Conservation (phyloP, 805 yeast species). For the Schwanniomyces vanrijiae region DNA sequence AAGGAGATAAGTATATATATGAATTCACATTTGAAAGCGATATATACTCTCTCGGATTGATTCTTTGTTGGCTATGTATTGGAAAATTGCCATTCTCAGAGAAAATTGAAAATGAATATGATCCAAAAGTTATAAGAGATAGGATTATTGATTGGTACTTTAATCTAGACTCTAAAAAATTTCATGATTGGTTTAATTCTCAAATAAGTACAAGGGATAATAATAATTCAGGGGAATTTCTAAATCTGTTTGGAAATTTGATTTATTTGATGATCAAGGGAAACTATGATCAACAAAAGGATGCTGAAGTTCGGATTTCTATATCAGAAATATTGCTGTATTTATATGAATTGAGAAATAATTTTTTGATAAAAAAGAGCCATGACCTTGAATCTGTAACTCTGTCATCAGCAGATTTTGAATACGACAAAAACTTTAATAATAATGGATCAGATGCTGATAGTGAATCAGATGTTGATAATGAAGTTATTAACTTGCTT, state of each 20-base stretch:
- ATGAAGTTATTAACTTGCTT: background rate
- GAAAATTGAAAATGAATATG: slow-evolving; percentile 15
- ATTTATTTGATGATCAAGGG: slow-evolving; percentile 35
- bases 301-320: slow-evolving; percentile 4
- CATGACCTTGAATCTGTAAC: background rate
- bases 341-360: slow-evolving; percentile 22
- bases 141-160: slow-evolving; percentile 33
- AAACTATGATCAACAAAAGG: slow-evolving; percentile 6
- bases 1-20: slow-evolving; percentile 34
- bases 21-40: slow-evolving; percentile 76
- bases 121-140: slow-evolving; percentile 28
- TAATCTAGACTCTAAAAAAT: slow-evolving; percentile 14
- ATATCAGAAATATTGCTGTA: slow-evolving; percentile 17
- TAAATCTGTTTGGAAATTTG: slow-evolving; percentile 14
- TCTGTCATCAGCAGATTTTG: background rate
- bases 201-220: background rate
- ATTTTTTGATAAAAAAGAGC: slow-evolving; percentile 4
- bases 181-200: slow-evolving; percentile 25
- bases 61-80: slow-evolving; percentile 72
- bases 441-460: too few species aligned
- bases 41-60: slow-evolving; percentile 80
- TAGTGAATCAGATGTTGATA: background rate
- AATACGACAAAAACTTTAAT: background rate
- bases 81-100: slow-evolving; percentile 61
- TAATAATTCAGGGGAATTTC: slow-evolving; percentile 7